These are phyloP conservation scores for Microbotryum lychnidis-dioicae DNA, from an alignment of 1,284 basidiomycete species.

Conservation along the genomic window DNA sequence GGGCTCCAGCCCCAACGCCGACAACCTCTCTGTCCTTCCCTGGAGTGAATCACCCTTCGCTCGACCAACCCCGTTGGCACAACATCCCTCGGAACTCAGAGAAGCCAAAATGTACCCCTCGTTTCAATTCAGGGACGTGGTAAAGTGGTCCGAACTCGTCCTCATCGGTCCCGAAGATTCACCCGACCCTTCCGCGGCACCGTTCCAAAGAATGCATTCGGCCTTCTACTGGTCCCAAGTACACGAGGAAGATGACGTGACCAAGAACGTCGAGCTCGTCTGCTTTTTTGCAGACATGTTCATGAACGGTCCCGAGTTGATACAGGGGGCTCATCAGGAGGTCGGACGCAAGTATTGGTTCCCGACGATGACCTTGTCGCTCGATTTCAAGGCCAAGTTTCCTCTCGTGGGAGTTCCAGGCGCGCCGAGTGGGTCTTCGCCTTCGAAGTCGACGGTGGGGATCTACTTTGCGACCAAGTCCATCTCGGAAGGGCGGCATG, in stretches of 20 bases:
- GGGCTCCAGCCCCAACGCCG: neutral
- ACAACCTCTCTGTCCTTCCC: constrained; percentile 6
- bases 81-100: constrained; percentile 12
- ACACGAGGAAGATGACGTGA: constrained; percentile 21
- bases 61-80: constrained; percentile 16
- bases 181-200: no score
- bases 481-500: constrained; percentile 23
- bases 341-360: constrained; percentile 22
- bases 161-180: no score
- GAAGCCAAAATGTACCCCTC: constrained; percentile 1
- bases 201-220: no score
- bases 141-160: neutral
- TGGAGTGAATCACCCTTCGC: neutral
- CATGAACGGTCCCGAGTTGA: constrained; percentile 22
- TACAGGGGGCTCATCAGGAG: constrained; percentile 1
- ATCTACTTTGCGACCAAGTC: constrained; percentile 19
- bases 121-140: constrained; percentile 9
- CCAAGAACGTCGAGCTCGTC: constrained; percentile 8
- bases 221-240: constrained; percentile 17
- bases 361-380: constrained; percentile 25
- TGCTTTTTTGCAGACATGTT: constrained; percentile 29
- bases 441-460: constrained; percentile 16
- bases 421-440: neutral
- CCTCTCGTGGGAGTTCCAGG: constrained; percentile 7
- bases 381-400: constrained; percentile 24